Conservation (phyloP, 2,329 filamentous ascomycete genomes). For the Orbilia blumenaviensis region DNA sequence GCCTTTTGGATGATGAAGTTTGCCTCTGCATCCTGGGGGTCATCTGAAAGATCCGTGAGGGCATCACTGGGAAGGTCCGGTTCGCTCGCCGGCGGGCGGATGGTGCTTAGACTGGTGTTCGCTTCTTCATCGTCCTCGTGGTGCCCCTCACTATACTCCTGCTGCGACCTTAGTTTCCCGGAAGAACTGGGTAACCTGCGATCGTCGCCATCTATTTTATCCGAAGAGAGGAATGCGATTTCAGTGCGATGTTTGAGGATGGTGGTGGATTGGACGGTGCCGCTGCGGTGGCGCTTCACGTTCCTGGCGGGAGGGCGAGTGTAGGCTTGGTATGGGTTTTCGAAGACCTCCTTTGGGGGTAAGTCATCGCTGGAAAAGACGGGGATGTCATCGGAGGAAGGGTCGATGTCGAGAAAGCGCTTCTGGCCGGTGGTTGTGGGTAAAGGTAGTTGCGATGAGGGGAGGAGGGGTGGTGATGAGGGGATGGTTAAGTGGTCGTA, state of each 20-base stretch:
- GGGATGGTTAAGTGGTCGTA: constrained; percentile 6
- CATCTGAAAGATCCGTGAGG: background rate
- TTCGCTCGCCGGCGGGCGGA: constrained; percentile 13
- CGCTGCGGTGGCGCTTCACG: constrained; percentile 16
- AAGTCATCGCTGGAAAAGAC: constrained; percentile 50
- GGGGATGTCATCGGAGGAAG: constrained; percentile 40
- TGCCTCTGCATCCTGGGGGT: constrained; percentile 4
- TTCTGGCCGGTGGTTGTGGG: constrained; percentile 23
- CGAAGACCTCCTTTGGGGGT: constrained; percentile 32
- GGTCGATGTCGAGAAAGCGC: constrained; percentile 36
- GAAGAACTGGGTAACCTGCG: constrained; percentile 12
- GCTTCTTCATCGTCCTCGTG: constrained; percentile 15
- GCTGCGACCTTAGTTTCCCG: too few relatives aligned
- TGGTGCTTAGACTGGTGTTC: constrained; percentile 29
- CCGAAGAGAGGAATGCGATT: constrained; percentile 1
- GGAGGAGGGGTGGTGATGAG: constrained; percentile 19
- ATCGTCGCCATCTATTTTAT: constrained; percentile 9
- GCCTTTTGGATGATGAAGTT: constrained; percentile 38
- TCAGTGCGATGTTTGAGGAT: constrained; percentile 1
- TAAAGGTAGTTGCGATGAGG: background rate
- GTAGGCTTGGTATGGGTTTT: constrained; percentile 33
- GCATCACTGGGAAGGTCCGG: constrained; percentile 1
- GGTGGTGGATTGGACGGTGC: background rate
- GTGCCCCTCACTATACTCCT: too few relatives aligned
- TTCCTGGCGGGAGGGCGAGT: constrained; percentile 8